Percentiles rank a stretch among this genome's conserved stretches.
phyloP scores from a whole-genome alignment of 805 yeast species.

The Lipomyces sp. region DNA sequence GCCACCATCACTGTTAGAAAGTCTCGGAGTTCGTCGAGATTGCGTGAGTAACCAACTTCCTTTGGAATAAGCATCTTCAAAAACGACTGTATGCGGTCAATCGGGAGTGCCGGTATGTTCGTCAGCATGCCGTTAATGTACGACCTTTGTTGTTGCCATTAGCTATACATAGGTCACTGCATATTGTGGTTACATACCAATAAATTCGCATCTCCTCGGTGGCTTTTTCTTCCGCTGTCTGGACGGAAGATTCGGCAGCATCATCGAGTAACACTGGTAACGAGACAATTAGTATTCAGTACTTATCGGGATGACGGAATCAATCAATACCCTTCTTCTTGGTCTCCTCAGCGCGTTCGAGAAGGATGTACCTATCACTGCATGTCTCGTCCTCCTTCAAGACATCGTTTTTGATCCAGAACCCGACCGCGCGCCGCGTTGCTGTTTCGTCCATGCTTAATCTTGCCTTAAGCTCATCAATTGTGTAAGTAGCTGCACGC shows the following conservation, averaged over 20 bases:
- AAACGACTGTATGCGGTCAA: constrained; percentile 58
- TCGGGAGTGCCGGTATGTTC: constrained; percentile 58
- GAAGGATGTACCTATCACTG: constrained; percentile 48
- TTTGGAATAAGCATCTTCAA: constrained; percentile 61
- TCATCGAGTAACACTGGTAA: constrained; percentile 19
- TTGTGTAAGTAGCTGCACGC: constrained; percentile 40
- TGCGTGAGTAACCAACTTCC: constrained; percentile 51
- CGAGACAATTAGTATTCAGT: neutral
- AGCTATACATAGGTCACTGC: constrained; percentile 1
- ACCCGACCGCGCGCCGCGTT: constrained; percentile 52
- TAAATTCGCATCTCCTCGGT: constrained; percentile 46
- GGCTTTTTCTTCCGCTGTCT: constrained; percentile 42
- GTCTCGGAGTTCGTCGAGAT: constrained; percentile 51
- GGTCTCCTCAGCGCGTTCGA: constrained; percentile 47
- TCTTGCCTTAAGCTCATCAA: constrained; percentile 45
- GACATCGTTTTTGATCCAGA: constrained; percentile 69
- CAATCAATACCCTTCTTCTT: constrained; percentile 15
- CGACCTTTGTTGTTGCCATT: constrained; percentile 49
- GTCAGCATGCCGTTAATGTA: constrained; percentile 61
- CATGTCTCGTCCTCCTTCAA: constrained; percentile 48
- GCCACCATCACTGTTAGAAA: constrained; percentile 52
- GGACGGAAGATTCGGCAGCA: constrained; percentile 36
- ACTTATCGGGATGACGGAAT: neutral
- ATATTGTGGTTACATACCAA: constrained; percentile 23
- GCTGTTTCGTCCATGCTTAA: constrained; percentile 53